Evolutionary conservation across 768 basidiomycete genomes (phyloP), one percentile per base, ranked within the genome.

Genomic region (Collybiopsis confluens): DNA sequence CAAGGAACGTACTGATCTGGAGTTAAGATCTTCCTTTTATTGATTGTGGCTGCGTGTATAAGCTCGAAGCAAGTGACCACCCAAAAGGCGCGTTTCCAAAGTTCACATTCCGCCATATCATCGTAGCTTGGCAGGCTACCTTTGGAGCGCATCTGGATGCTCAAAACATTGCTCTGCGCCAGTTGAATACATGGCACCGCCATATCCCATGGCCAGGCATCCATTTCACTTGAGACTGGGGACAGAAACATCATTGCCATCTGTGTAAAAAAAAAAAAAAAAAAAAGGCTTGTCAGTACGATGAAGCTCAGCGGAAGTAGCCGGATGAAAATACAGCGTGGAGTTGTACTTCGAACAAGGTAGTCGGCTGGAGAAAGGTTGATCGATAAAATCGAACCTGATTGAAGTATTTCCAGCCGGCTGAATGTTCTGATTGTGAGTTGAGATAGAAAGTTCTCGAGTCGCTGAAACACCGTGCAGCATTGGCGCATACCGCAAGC

Each of bases 341-440:
- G 7, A 70, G 69, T 62, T 86, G 85, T 40, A 86, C 64, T 57
- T 85, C 83, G 64, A 75, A 77, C 56, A 86, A 61, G 18, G 73
- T 61, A 1, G 82, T 79, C 2, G 78, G 74, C 0, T 73, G 70
- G 15, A 83, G 68, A 35, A 82, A 64, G 0, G 72, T 74, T 61
- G 72, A 72, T 36, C 78, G 75, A 48, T 80, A 73, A 60, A 74
- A 72, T 47, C 80, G 71, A 13, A 84, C 73, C 57, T 77, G 74
- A 20, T 65, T 63, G 54, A 75, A 71, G 56, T 70, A 79, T 53
- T 67, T 68, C 73, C 73, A 76, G 1, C 73, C 74, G n/a, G 68
- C 60, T 3, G 70, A 70, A 26, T 68, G 67, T 49, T 74, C 64
- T 27, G 56, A 57, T 23, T 24, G 37, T 6, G 51, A 28, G 21